A percentile compares a stretch with the other conserved stretches of the same genome.
Evolutionary conservation across 768 basidiomycete genomes (phyloP).

Genomic region (Gelatoporia subvermispora): DNA sequence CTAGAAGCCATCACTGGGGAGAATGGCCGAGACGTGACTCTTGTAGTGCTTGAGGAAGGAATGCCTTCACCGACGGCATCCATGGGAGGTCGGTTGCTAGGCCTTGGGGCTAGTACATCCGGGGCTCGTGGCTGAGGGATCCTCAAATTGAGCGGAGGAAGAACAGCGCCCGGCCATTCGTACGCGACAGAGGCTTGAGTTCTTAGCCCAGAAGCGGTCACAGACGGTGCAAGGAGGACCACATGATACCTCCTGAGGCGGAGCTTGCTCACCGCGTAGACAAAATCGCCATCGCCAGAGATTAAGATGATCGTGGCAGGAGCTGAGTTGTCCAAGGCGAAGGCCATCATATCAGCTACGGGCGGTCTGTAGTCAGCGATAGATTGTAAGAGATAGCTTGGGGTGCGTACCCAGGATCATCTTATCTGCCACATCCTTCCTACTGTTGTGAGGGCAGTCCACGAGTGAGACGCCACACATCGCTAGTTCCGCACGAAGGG

Average conservation of each 20-base stretch:
- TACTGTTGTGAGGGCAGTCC: slow-evolving; percentile 23
- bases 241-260: slow-evolving; percentile 9
- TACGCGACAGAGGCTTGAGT: slow-evolving; percentile 49
- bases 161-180: slow-evolving; percentile 43
- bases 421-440: slow-evolving; percentile 38
- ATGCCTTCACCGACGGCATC: too few relatives aligned
- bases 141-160: slow-evolving; percentile 12
- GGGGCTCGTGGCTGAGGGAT: too few relatives aligned
- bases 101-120: too few relatives aligned
- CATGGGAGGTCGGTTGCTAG: too few relatives aligned
- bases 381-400: neutral
- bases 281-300: slow-evolving; percentile 63
- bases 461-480: slow-evolving; percentile 43
- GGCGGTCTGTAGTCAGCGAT: neutral
- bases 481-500: slow-evolving; percentile 39
- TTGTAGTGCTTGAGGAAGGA: too few relatives aligned
- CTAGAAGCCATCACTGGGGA: too few relatives aligned
- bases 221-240: slow-evolving; percentile 25
- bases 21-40: too few relatives aligned
- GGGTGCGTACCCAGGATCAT: slow-evolving; percentile 41
- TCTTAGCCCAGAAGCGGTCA: slow-evolving; percentile 40
- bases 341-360: slow-evolving; percentile 62
- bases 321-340: slow-evolving; percentile 55
- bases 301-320: slow-evolving; percentile 57
- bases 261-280: slow-evolving; percentile 42